Evolutionary conservation across 2,329 filamentous ascomycete species (phyloP).

Genomic region (Ophiostoma himal-ulmi): DNA sequence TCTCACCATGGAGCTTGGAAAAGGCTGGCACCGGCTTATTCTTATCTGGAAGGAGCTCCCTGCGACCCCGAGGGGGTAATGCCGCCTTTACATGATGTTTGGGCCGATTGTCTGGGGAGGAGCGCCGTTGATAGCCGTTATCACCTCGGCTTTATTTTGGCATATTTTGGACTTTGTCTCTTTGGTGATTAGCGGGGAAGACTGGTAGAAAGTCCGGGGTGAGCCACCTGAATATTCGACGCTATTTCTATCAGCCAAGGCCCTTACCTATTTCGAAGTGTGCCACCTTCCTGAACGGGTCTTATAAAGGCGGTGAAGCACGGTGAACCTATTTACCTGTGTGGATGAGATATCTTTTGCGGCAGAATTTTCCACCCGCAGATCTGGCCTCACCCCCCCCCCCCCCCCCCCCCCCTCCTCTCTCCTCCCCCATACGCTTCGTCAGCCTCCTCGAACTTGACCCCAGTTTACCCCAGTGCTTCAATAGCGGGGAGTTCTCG

Average conservation of each 20-base stretch:
- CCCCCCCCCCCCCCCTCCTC: no score
- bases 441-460: constrained; percentile 9
- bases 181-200: not conserved
- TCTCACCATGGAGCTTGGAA: not conserved
- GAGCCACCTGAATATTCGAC: not conserved
- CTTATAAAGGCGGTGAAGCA: constrained; percentile 10
- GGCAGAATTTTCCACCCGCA: constrained; percentile 15
- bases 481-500: not conserved
- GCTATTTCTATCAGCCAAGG: not conserved
- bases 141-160: constrained; percentile 12
- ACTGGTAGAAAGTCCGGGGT: constrained; percentile 19
- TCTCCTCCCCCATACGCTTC: not conserved
- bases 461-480: not conserved
- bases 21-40: constrained; percentile 26
- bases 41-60: constrained; percentile 17
- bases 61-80: constrained; percentile 12
- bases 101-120: constrained; percentile 1
- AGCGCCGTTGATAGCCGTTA: constrained; percentile 24
- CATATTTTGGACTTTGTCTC: not conserved
- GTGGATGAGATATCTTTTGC: constrained; percentile 12
- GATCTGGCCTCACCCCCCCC: constrained; percentile 1
- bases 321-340: not conserved
- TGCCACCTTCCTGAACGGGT: not conserved
- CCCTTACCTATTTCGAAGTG: not conserved
- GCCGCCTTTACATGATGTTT: not conserved